Base-by-base conservation (phyloP, 2,329 filamentous ascomycete species). In the Ceratocystis colombiana region DNA sequence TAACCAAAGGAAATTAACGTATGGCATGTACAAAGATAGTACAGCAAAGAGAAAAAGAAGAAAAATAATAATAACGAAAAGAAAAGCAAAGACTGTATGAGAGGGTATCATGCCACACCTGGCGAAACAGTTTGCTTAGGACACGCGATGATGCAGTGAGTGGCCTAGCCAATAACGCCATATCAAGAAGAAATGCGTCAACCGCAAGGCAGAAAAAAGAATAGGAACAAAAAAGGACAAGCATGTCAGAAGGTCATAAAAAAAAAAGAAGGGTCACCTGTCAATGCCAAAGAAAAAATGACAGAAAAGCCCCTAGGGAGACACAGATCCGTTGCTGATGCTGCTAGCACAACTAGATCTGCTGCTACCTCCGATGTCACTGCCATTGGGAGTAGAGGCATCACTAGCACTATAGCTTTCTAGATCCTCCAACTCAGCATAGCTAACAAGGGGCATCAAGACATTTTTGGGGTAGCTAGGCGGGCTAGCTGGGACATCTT, bases 401-500 rank as follows among this genome's bases (percentile, higher is more conserved):
- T 61, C 44, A 44, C 55, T 65, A 25, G 41, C 46, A 44, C 62
- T 64, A 25, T 65, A 62, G 20, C 48, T 17, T 25, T 65, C 66
- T 46, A 67, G 59, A 25, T 67, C 63, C 7, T 65, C 66, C 6
- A 65, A 48, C 57, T 67, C 66, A 17, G 66, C 59, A 59, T 67
- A 67, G 63, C 57, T 65, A 30, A 67, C 65, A 28, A 57, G 61
- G 8, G 62, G 66, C 59, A 67, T 7, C 6, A 44, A 50, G 8
- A 65, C 25, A 12, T 20, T 50, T 50, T 65, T 65, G 50, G 73
- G 78, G 75, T 92, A 92, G 5, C 79, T 81, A 0, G 93, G 93
- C 62, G 93, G 93, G 71, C 88, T 90, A 1, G 85, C 87, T 0
- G 93, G 92, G 53, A 97, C 91, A 73, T 97, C 90, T 75, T 94